phyloP scores from a whole-genome alignment of 2,329 filamentous ascomycete species.

The Pestalotiopsis fici region DNA sequence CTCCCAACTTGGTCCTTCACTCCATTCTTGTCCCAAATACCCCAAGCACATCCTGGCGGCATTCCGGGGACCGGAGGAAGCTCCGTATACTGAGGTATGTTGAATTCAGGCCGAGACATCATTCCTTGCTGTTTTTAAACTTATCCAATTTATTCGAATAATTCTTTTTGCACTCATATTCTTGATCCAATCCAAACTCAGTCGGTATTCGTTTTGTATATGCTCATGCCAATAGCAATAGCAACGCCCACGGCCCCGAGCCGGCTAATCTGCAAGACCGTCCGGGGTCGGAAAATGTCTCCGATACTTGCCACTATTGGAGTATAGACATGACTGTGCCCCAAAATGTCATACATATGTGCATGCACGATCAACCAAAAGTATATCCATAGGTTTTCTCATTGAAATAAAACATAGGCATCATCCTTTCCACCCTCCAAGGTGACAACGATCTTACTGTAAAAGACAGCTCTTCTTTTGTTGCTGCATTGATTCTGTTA shows the following conservation, averaged over 20 bases:
- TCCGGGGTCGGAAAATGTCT: background rate
- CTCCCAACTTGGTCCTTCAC: background rate
- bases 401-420: too few relatives aligned
- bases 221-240: too few relatives aligned
- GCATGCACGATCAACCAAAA: too few relatives aligned
- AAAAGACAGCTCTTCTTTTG: too few relatives aligned
- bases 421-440: too few relatives aligned
- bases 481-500: too few relatives aligned
- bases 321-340: background rate
- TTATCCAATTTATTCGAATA: background rate
- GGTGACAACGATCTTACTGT: too few relatives aligned
- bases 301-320: background rate
- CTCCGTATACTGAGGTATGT: background rate
- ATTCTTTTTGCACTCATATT: background rate
- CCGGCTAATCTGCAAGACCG: background rate
- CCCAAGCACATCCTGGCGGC: background rate
- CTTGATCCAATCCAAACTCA: background rate
- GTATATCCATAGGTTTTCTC: too few relatives aligned
- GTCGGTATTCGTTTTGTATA: too few relatives aligned
- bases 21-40: background rate
- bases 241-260: too few relatives aligned
- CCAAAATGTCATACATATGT: background rate
- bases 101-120: background rate
- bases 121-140: background rate
- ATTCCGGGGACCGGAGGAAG: background rate